Evolutionary conservation across 306 rosid species (phyloP).

Genomic region (Arachis hypogaea): DNA sequence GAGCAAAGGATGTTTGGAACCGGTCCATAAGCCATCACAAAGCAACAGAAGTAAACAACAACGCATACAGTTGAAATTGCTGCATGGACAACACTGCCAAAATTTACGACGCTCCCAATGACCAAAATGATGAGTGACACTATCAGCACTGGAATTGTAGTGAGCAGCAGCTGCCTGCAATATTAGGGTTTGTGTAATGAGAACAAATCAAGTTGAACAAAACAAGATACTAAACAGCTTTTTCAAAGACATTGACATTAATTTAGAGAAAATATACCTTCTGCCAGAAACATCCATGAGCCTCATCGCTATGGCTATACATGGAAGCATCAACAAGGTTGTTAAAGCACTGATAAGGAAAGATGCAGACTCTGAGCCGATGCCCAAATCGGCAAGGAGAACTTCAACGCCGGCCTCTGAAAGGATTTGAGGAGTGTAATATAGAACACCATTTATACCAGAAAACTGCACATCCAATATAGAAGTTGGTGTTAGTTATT

Average conservation of each 20-base stretch:
- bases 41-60: constrained; percentile 61
- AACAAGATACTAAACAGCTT: background rate
- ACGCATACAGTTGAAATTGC: constrained; percentile 69
- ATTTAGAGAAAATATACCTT: constrained; percentile 46
- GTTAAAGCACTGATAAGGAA: constrained; percentile 80
- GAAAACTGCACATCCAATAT: constrained; percentile 59
- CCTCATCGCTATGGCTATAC: constrained; percentile 69
- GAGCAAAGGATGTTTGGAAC: constrained; percentile 80
- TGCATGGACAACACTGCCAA: constrained; percentile 58
- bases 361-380: constrained; percentile 66
- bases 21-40: constrained; percentile 79
- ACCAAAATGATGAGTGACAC: constrained; percentile 58
- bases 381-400: constrained; percentile 64
- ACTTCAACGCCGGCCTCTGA: constrained; percentile 81
- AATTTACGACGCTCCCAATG: constrained; percentile 44
- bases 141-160: constrained; percentile 73
- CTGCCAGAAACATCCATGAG: constrained; percentile 81
- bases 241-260: background rate
- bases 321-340: constrained; percentile 85
- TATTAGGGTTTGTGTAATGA: constrained; percentile 8
- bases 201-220: constrained; percentile 10
- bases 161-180: constrained; percentile 68
- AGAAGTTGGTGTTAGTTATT: constrained; percentile 29
- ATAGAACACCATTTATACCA: constrained; percentile 85
- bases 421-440: constrained; percentile 91